Evolutionary conservation across 805 yeast species (phyloP).

Genomic region (Monosporozyma servazzii): DNA sequence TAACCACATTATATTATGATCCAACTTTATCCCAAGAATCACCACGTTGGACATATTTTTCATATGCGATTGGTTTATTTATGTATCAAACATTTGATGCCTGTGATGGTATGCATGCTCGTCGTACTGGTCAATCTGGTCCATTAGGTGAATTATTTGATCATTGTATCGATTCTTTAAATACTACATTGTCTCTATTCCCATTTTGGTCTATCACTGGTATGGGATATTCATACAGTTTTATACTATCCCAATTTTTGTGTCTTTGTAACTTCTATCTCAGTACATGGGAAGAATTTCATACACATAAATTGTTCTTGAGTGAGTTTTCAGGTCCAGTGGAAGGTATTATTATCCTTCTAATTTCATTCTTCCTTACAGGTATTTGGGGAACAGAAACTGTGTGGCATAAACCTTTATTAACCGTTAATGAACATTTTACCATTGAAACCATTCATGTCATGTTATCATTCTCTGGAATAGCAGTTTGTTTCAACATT

Average conservation of each 20-base stretch:
- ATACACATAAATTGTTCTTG: conserved; percentile 74
- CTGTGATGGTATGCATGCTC: conserved; percentile 91
- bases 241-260: conserved; percentile 60
- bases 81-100: conserved; percentile 94
- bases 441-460: conserved; percentile 38
- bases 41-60: conserved; percentile 72
- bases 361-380: conserved; percentile 46
- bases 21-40: conserved; percentile 51
- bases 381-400: conserved; percentile 61
- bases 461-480: conserved; percentile 47
- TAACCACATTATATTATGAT: conserved; percentile 62
- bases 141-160: conserved; percentile 93
- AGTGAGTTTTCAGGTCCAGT: conserved; percentile 90
- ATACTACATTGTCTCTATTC: conserved; percentile 73
- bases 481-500: conserved; percentile 56
- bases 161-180: conserved; percentile 70
- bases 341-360: conserved; percentile 73
- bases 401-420: conserved; percentile 46
- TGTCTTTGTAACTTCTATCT: conserved; percentile 69
- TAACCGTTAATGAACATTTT: conserved; percentile 17
- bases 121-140: conserved; percentile 92
- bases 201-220: conserved; percentile 69
- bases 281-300: conserved; percentile 94
- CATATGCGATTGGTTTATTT: conserved; percentile 76
- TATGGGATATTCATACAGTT: conserved; percentile 57